A percentile compares a stretch with the other conserved stretches of the same genome.
Conservation (phyloP, 2,329 filamentous ascomycete genomes). For the Setomelanomma holmii region DNA sequence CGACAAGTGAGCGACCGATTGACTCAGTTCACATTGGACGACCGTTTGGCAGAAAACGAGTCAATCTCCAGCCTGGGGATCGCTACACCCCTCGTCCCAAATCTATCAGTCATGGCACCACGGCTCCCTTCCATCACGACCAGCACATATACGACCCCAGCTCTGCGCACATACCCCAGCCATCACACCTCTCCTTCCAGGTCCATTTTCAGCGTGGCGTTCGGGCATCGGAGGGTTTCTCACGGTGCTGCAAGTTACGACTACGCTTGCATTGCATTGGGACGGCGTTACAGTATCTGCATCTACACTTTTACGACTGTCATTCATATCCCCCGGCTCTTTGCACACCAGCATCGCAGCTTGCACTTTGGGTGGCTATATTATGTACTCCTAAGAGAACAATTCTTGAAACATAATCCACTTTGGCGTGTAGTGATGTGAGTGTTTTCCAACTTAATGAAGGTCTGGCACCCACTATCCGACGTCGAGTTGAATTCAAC, state of each 20-base stretch:
- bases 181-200: not conserved
- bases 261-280: conserved; percentile 29
- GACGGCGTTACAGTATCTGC: conserved; percentile 13
- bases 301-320: not conserved
- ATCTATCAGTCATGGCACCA: no score
- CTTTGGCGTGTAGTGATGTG: no score
- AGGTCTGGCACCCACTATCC: no score
- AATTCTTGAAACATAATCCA: not conserved
- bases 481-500: no score
- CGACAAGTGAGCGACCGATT: conserved; percentile 27
- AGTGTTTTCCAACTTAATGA: no score
- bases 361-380: not conserved
- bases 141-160: not conserved
- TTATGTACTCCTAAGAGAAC: not conserved
- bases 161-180: not conserved
- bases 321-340: not conserved
- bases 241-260: conserved; percentile 6
- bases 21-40: no score
- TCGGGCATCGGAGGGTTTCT: conserved; percentile 17
- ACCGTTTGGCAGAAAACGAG: no score
- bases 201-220: conserved; percentile 31
- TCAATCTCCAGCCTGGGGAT: no score
- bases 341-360: not conserved
- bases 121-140: not conserved
- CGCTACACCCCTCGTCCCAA: no score